Conservation (phyloP, 148 eudicot genomes). For the Camellia sinensis region DNA sequence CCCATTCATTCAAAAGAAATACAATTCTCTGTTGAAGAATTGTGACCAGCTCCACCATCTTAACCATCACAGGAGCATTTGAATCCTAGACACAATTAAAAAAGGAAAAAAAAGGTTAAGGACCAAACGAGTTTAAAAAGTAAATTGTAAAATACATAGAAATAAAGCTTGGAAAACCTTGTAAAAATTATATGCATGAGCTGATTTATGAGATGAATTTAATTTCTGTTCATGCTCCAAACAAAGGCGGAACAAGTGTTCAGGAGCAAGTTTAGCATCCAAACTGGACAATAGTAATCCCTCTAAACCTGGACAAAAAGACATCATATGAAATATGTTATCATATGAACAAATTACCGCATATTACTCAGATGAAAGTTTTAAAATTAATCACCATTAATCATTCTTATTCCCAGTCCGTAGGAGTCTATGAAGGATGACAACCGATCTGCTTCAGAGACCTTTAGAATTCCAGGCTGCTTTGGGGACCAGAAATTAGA, state of each 20-base stretch:
- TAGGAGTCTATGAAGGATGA: constrained; percentile 64
- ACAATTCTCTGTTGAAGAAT: constrained; percentile 49
- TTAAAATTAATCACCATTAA: constrained; percentile 39
- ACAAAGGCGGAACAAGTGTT: constrained; percentile 76
- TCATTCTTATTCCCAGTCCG: constrained; percentile 56
- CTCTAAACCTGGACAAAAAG: constrained; percentile 46
- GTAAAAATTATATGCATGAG: constrained; percentile 59
- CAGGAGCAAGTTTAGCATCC: constrained; percentile 67
- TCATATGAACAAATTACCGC: not conserved
- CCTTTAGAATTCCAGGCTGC: constrained; percentile 65
- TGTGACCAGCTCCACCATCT: constrained; percentile 65
- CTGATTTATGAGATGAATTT: constrained; percentile 31
- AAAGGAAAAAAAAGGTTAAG: constrained; percentile 4
- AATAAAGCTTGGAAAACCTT: constrained; percentile 45
- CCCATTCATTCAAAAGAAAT: constrained; percentile 55
- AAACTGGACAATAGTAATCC: constrained; percentile 54
- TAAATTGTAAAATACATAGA: not conserved
- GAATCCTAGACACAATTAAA: constrained; percentile 49
- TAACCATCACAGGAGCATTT: constrained; percentile 65
- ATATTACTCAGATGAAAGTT: not conserved
- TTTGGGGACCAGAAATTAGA: constrained; percentile 10
- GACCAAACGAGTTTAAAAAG: not conserved
- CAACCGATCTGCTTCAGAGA: constrained; percentile 57
- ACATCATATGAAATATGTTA: not conserved
- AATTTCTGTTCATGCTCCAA: constrained; percentile 67